A percentile compares a stretch with the other conserved stretches of the same genome.
Evolutionary conservation across 2,329 filamentous ascomycete genomes (phyloP).

Genomic region (Colletotrichum ledebouriae): DNA sequence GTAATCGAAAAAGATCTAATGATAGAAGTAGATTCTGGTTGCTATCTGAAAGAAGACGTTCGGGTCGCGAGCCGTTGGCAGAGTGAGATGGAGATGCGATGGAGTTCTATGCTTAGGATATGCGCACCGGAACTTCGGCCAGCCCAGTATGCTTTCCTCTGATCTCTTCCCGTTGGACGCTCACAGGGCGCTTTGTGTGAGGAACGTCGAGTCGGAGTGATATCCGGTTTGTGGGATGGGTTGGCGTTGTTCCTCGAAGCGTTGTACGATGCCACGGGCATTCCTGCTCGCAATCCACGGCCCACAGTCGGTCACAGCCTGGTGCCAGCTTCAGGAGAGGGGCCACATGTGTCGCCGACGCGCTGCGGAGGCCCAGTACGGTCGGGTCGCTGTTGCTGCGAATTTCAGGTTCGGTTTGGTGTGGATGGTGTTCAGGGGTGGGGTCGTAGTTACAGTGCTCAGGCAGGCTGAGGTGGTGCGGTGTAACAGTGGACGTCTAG

Average conservation of each 20-base stretch:
- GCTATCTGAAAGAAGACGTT: not conserved
- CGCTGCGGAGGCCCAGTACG: not conserved
- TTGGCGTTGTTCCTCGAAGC: conserved; percentile 1
- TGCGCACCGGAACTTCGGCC: conserved; percentile 16
- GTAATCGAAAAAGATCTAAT: not conserved
- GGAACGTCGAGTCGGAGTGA: not conserved
- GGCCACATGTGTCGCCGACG: conserved; percentile 19
- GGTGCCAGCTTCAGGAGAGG: conserved; percentile 29
- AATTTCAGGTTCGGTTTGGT: conserved; percentile 1
- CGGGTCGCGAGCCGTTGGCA: conserved; percentile 24
- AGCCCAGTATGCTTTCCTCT: not conserved
- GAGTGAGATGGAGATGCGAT: conserved; percentile 37
- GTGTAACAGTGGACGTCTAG: too few species aligned
- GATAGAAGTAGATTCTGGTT: not conserved
- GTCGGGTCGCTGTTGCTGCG: conserved; percentile 1
- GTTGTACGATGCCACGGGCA: conserved; percentile 19
- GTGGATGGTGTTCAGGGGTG: conserved; percentile 15
- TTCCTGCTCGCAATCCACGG: conserved; percentile 14
- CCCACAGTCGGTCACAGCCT: conserved; percentile 12
- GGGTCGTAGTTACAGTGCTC: not conserved
- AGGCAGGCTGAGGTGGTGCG: too few species aligned
- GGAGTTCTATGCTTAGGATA: conserved; percentile 25
- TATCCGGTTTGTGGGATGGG: conserved; percentile 4
- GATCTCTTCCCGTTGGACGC: not conserved
- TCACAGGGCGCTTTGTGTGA: not conserved